Evolutionary conservation across 441 rosid species (phyloP), one percentile per base, ranked within the genome.

Genomic region (Gossypium laxum): DNA sequence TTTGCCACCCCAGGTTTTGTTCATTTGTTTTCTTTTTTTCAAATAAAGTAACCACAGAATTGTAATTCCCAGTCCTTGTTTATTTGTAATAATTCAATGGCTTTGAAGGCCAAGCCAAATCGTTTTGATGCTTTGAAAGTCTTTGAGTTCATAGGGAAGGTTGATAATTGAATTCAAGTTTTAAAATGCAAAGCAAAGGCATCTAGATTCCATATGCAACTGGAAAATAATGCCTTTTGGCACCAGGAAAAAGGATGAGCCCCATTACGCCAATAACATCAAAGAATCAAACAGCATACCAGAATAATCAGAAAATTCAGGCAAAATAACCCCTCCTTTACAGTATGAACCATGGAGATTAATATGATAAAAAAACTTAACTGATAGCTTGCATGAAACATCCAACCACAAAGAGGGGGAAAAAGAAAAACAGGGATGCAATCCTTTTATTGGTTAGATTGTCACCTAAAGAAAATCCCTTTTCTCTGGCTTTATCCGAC

Each of bases 161-260:
- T 15, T 7, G 47, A 30, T 26, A n/a, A n/a, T 59, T 5, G 60
- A 28, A 7, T 58, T 58, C 10, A 58, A 59, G 6, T n/a, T 59
- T 59, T 26, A 59, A 26, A 59, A 59, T 28, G 64, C 64, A 60
- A 30, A 14, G 65, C 65, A 30, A 30, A 60, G 65, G 22, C 43
- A 60, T 60, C 47, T 30, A 30, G 65, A 30, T 60, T 14, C 65
- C 45, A 14, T 60, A 7, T 30, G 65, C 45, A 60, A 30, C 5
- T 60, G 21, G 65, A 60, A 60, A 59, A 60, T 34, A 34, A 58
- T 28, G 41, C 63, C 61, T 47, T 6, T 58, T 26, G 58, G n/a
- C 58, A 52, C 19, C 19, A 28, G 18, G 18, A 57, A 24, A 57
- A 57, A 57, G 38, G 38, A 19, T 55, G 59, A 21, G 54, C 17